These are phyloP conservation scores for Rhizopus delemar DNA, from an alignment of 371 early-diverging fungal species.

Conservation along the genomic window DNA sequence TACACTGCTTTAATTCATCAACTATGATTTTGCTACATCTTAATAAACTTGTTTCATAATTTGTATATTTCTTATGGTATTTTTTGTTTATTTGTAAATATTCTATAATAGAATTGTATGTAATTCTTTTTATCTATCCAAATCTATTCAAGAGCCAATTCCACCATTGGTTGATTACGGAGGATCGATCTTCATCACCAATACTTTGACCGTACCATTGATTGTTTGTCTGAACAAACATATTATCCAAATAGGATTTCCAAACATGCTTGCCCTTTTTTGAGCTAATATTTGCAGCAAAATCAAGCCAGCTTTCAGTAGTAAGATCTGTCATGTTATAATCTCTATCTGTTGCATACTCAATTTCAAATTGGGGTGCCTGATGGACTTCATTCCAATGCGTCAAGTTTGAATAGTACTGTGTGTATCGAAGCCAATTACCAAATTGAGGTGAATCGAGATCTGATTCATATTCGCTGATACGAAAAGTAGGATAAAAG, in stretches of 20 bases:
- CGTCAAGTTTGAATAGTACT: conserved; percentile 24
- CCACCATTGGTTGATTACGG: conserved; percentile 8
- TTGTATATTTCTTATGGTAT: no score
- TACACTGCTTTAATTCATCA: no score
- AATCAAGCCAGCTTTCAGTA: conserved; percentile 36
- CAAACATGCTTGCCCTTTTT: conserved; percentile 18
- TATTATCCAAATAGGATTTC: conserved; percentile 22
- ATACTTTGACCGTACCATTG: conserved; percentile 28
- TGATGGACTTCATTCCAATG: conserved; percentile 17
- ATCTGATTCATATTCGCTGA: conserved; percentile 53
- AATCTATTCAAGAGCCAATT: conserved; percentile 6
- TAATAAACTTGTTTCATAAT: no score
- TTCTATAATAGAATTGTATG: no score
- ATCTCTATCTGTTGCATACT: conserved; percentile 56
- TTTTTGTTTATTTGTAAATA: no score
- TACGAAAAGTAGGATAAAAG: conserved; percentile 68
- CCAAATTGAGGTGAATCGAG: conserved; percentile 13
- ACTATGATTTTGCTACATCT: no score
- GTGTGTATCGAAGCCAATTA: conserved; percentile 22
- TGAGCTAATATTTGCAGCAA: conserved; percentile 35
- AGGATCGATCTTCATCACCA: not conserved
- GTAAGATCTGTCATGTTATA: conserved; percentile 65
- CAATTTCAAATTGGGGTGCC: conserved; percentile 42
- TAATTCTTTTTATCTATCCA: no score
- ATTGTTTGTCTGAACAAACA: conserved; percentile 36